These are phyloP conservation scores for Saccharomycopsis fodiens DNA, from an alignment of 805 yeast genomes.

Conservation along the genomic window DNA sequence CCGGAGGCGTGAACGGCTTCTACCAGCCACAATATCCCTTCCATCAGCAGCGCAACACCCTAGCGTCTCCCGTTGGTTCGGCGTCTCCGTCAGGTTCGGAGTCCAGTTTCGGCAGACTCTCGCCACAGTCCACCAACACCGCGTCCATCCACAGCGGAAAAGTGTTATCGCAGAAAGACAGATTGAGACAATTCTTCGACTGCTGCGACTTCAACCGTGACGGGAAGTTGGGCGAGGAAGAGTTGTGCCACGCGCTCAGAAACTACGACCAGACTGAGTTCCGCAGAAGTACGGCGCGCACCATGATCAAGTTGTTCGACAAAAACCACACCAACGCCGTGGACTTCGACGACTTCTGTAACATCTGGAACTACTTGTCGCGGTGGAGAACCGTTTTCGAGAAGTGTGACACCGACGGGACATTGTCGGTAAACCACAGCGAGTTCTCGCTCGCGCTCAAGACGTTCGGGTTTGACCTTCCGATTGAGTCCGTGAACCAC, in stretches of 20 bases:
- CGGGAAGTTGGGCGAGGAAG: constrained; percentile 21
- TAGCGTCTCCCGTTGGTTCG: constrained; percentile 13
- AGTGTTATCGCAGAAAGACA: constrained; percentile 15
- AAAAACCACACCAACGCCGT: constrained; percentile 18
- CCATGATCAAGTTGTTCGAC: constrained; percentile 20
- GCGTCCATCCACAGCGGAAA: constrained; percentile 7
- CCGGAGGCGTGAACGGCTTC: constrained; percentile 18
- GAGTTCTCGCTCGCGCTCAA: constrained; percentile 19
- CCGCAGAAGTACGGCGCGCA: constrained; percentile 19
- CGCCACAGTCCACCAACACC: constrained; percentile 19
- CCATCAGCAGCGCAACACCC: constrained; percentile 17
- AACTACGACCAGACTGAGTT: constrained; percentile 21
- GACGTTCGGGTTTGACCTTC: constrained; percentile 20
- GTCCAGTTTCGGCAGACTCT: constrained; percentile 13
- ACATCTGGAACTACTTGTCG: constrained; percentile 19
- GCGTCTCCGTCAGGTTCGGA: constrained; percentile 18
- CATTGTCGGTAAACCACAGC: constrained; percentile 15
- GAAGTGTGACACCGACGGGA: constrained; percentile 17
- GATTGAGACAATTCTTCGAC: constrained; percentile 20
- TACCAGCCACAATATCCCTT: constrained; percentile 20
- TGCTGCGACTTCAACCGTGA: constrained; percentile 21
- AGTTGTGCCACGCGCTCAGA: constrained; percentile 20
- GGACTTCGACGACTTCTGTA: constrained; percentile 19
- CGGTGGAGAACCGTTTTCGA: constrained; percentile 22
- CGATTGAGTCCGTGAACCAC: constrained; percentile 16